Conservation (phyloP, 805 yeast genomes). For the Pichia eremophila region DNA sequence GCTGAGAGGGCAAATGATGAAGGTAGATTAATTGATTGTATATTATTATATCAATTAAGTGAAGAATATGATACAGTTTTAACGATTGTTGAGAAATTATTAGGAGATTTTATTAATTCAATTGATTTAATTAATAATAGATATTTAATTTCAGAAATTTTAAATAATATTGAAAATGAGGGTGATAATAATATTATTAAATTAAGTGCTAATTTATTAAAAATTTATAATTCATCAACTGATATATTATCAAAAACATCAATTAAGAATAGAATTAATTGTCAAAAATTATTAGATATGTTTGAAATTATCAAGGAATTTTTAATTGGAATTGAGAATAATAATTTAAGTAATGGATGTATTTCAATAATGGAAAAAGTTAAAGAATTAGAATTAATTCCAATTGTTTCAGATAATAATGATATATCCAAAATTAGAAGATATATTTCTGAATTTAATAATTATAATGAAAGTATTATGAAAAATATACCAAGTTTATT, state of each 20-base stretch:
- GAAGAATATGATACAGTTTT: conserved; percentile 82
- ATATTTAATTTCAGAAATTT: conserved; percentile 14
- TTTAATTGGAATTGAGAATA: conserved; percentile 1
- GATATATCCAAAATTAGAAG: conserved; percentile 52
- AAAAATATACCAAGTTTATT: conserved; percentile 74
- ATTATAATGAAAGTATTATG: conserved; percentile 59
- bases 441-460: conserved; percentile 55
- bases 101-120: conserved; percentile 69
- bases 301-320: conserved; percentile 52
- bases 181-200: conserved; percentile 40
- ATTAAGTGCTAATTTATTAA: conserved; percentile 36
- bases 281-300: conserved; percentile 53
- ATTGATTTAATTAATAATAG: conserved; percentile 35
- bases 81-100: conserved; percentile 56
- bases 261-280: conserved; percentile 51
- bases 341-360: conserved; percentile 1
- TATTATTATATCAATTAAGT: conserved; percentile 76
- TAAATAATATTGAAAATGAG: conserved; percentile 18
- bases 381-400: conserved; percentile 55
- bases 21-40: conserved; percentile 79
- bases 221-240: conserved; percentile 43
- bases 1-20: conserved; percentile 86
- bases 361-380: conserved; percentile 33
- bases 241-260: conserved; percentile 50
- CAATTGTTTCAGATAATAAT: conserved; percentile 36